Conservation (phyloP, 2,329 filamentous ascomycete species). For the Coniochaeta sp. region DNA sequence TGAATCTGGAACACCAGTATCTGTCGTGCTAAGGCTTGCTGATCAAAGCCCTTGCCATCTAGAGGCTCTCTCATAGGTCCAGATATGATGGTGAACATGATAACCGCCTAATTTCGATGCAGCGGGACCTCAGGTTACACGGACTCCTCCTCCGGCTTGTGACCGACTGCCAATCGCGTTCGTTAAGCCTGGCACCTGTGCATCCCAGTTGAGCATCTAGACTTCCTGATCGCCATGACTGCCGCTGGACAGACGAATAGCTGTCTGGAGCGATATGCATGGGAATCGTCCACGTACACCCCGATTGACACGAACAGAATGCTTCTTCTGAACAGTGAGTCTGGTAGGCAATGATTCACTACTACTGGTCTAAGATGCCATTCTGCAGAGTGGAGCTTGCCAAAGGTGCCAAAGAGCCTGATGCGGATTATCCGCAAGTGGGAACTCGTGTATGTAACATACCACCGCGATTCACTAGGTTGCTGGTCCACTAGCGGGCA, state of each 20-base stretch:
- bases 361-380: not conserved
- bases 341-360: not conserved
- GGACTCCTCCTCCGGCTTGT: not conserved
- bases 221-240: not conserved
- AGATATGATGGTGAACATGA: not conserved
- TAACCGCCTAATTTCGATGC: not conserved
- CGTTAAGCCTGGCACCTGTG: no score
- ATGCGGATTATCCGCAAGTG: not conserved
- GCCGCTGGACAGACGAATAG: not conserved
- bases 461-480: not conserved
- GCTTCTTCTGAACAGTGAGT: not conserved
- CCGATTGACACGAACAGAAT: not conserved
- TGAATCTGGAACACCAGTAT: not conserved
- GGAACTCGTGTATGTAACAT: not conserved
- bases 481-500: not conserved
- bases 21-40: not conserved
- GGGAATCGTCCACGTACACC: not conserved
- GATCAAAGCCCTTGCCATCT: not conserved
- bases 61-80: not conserved
- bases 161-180: not conserved
- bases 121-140: not conserved
- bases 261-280: not conserved
- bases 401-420: not conserved
- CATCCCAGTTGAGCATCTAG: not conserved
- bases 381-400: not conserved